Evolutionary conservation across 257 asterid genomes (phyloP).

Genomic region (Mentha longifolia): DNA sequence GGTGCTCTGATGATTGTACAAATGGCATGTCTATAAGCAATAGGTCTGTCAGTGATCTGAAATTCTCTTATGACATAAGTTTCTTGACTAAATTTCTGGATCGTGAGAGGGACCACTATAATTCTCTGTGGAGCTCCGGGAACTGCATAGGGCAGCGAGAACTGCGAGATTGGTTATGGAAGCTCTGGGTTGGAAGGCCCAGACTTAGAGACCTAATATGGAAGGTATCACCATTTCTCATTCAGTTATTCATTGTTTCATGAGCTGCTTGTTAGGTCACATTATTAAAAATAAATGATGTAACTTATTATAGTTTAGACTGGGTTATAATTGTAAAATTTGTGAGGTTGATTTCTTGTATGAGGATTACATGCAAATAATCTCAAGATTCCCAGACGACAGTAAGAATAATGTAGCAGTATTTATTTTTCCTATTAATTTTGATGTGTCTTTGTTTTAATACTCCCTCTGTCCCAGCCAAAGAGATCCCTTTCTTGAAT

Average conservation of each 20-base stretch:
- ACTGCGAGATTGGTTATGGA: conserved; percentile 90
- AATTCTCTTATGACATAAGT: conserved; percentile 75
- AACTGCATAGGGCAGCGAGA: conserved; percentile 93
- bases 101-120: conserved; percentile 80
- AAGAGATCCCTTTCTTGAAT: no score
- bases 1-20: conserved; percentile 34
- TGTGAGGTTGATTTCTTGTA: conserved; percentile 26
- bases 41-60: conserved; percentile 40
- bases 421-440: conserved; percentile 19
- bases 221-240: conserved; percentile 66
- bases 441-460: conserved; percentile 12
- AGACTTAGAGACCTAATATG: conserved; percentile 79
- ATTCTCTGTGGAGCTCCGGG: conserved; percentile 79
- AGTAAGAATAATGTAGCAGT: conserved; percentile 19
- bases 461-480: no score
- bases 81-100: conserved; percentile 84
- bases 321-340: conserved; percentile 10
- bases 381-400: conserved; percentile 11
- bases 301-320: conserved; percentile 10
- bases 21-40: conserved; percentile 38
- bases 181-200: conserved; percentile 83
- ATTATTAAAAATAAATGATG: conserved; percentile 17
- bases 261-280: conserved; percentile 24
- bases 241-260: conserved; percentile 30
- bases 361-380: conserved; percentile 18